phyloP scores from a whole-genome alignment of 306 rosid genomes.

The Casuarina equisetifolia region DNA sequence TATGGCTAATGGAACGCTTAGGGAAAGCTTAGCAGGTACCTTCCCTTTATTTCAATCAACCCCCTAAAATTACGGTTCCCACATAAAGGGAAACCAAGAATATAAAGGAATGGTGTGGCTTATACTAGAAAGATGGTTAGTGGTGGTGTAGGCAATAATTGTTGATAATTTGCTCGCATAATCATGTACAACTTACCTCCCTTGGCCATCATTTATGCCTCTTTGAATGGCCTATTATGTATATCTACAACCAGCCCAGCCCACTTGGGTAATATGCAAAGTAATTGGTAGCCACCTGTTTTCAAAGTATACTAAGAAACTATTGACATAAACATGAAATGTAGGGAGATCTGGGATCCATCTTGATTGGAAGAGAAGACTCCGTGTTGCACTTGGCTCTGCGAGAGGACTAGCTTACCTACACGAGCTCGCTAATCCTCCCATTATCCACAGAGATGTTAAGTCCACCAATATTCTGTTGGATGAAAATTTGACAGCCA shows the following conservation, averaged over 20 bases:
- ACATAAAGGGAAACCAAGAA: too few relatives aligned
- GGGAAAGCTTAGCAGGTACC: conserved; percentile 76
- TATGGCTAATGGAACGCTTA: conserved; percentile 81
- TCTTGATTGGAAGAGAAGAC: conserved; percentile 97
- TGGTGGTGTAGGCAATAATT: too few relatives aligned
- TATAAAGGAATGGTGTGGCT: too few relatives aligned
- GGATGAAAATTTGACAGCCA: conserved; percentile 79
- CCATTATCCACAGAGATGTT: conserved; percentile 91
- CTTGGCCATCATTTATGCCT: too few relatives aligned
- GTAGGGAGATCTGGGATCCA: conserved; percentile 71
- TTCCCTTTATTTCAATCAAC: neutral
- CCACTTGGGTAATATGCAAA: neutral
- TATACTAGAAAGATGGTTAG: too few relatives aligned
- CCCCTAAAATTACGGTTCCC: too few relatives aligned
- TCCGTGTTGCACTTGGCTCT: conserved; percentile 87
- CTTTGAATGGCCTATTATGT: neutral
- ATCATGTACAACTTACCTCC: too few relatives aligned
- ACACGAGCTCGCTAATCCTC: conserved; percentile 96
- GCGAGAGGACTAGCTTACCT: conserved; percentile 95
- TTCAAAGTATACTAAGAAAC: conserved; percentile 13
- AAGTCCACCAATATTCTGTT: conserved; percentile 78
- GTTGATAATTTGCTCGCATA: too few relatives aligned
- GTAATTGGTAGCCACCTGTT: neutral
- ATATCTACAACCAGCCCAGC: neutral
- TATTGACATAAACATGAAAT: conserved; percentile 23